A percentile compares a stretch with the other conserved stretches of the same genome.
These are phyloP conservation scores for Nephelium lappaceum DNA, from an alignment of 345 rosid species.

Conservation along the genomic window DNA sequence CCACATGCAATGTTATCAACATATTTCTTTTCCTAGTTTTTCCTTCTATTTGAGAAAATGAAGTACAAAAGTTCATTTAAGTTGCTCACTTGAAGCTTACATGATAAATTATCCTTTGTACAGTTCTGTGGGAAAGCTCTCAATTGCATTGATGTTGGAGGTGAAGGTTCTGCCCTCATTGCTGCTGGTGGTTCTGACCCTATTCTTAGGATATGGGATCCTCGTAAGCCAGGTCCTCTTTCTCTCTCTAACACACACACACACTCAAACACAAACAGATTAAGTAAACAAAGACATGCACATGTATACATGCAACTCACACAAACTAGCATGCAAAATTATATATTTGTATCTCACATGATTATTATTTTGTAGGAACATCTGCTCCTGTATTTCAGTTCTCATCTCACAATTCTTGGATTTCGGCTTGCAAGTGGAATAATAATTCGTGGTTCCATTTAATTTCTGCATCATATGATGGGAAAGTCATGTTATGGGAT, in stretches of 20 bases:
- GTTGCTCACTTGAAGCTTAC: not conserved
- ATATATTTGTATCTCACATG: constrained; percentile 8
- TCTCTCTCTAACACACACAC: too few relatives aligned
- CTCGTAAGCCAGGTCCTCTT: constrained; percentile 89
- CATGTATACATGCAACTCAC: not conserved
- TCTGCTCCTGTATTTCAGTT: constrained; percentile 88
- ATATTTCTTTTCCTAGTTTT: not conserved
- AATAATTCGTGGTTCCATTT: constrained; percentile 76
- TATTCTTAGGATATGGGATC: constrained; percentile 94
- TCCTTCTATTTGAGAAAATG: not conserved
- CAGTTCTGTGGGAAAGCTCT: constrained; percentile 89
- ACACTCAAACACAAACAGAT: not conserved
- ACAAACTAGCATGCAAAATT: not conserved
- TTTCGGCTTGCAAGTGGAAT: constrained; percentile 97
- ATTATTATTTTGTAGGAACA: constrained; percentile 53
- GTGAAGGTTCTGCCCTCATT: constrained; percentile 88
- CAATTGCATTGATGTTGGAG: constrained; percentile 81
- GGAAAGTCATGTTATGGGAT: constrained; percentile 99
- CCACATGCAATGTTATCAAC: not conserved
- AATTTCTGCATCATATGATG: constrained; percentile 94
- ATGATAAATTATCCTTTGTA: constrained; percentile 18
- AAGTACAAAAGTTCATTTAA: not conserved
- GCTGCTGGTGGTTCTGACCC: constrained; percentile 96
- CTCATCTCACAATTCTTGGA: constrained; percentile 88
- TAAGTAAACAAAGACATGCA: not conserved